A percentile compares a stretch with the other conserved stretches of the same genome.
Conservation (phyloP, 192 early-diverging fungal species). For the Coemansia nantahalensis region DNA sequence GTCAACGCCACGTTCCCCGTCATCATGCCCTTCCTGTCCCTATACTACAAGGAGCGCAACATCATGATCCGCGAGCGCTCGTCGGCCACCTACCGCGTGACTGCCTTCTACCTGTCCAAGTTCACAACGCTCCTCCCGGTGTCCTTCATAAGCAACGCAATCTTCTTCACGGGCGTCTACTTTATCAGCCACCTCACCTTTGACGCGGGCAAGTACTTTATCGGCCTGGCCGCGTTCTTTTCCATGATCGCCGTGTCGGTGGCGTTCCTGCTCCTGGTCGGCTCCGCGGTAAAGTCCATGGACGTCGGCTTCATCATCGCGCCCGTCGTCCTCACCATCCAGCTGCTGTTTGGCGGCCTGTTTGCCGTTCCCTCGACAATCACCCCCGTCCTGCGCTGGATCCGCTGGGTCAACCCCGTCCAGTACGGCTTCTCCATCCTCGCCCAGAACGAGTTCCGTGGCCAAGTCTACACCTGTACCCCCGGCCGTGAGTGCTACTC, state of each 20-base stretch:
- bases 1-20: conserved; percentile 58
- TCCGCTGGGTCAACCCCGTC: conserved; percentile 51
- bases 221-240: conserved; percentile 43
- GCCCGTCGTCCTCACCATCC: conserved; percentile 38
- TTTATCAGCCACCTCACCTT: conserved; percentile 45
- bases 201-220: conserved; percentile 49
- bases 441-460: conserved; percentile 46
- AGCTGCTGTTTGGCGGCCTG: conserved; percentile 50
- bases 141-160: conserved; percentile 23
- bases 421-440: conserved; percentile 42
- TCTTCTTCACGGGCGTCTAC: conserved; percentile 50
- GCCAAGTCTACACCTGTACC: conserved; percentile 34
- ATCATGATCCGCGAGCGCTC: conserved; percentile 67
- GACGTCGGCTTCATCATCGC: conserved; percentile 48
- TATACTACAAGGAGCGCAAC: conserved; percentile 51
- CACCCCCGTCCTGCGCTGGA: conserved; percentile 52
- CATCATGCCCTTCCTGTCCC: conserved; percentile 55
- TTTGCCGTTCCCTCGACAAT: conserved; percentile 43
- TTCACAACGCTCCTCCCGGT: conserved; percentile 54
- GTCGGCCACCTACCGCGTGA: conserved; percentile 61
- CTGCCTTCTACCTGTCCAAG: conserved; percentile 63
- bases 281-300: conserved; percentile 38
- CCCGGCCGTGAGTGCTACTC: conserved; percentile 30
- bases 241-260: conserved; percentile 34
- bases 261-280: conserved; percentile 36